phyloP scores from a whole-genome alignment of 345 rosid species.

The Mallotus nudiflorus region DNA sequence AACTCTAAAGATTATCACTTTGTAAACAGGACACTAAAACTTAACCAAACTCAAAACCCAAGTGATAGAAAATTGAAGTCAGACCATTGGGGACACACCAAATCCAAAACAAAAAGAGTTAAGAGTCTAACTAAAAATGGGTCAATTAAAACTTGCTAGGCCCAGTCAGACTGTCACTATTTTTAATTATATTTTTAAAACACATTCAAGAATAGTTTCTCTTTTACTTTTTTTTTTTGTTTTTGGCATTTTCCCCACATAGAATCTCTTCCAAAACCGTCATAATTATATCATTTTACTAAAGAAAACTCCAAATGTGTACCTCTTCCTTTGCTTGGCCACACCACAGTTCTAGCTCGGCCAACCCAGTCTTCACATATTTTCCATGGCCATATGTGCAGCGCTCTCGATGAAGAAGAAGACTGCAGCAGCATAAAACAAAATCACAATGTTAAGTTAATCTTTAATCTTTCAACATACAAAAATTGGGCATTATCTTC shows the following conservation, averaged over 20 bases:
- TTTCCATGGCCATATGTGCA: constrained; percentile 34
- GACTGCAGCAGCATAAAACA: constrained; percentile 17
- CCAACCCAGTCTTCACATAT: constrained; percentile 33
- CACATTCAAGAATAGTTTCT: neutral
- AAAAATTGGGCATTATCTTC: neutral
- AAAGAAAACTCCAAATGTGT: neutral
- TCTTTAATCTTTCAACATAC: neutral
- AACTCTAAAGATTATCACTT: too few relatives aligned
- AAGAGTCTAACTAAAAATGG: neutral
- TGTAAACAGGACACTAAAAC: neutral
- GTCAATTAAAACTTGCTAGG: too few relatives aligned
- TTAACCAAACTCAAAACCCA: too few relatives aligned
- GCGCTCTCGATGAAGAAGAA: constrained; percentile 31
- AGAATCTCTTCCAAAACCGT: neutral
- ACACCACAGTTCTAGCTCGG: constrained; percentile 32
- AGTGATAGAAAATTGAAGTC: too few relatives aligned
- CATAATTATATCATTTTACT: neutral
- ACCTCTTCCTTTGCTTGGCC: constrained; percentile 32
- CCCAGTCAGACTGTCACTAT: neutral
- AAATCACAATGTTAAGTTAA: neutral
- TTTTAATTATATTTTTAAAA: neutral
- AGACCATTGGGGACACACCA: neutral
- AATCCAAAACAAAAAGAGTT: neutral
- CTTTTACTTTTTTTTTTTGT: too few relatives aligned
- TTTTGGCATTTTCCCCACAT: neutral